phyloP scores from a whole-genome alignment of 176 grass and related monocot genomes.

The Carex parvula region DNA sequence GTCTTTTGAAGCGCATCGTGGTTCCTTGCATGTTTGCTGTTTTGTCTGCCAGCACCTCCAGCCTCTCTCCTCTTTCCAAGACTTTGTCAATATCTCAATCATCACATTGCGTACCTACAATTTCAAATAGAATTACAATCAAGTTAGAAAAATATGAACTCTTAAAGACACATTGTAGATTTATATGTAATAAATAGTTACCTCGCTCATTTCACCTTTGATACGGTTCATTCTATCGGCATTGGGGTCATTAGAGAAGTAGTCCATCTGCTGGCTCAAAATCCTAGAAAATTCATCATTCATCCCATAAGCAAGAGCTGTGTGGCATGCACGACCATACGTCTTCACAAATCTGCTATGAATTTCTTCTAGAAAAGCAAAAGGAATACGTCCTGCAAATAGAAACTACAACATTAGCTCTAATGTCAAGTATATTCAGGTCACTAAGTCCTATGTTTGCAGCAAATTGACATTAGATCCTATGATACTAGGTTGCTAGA shows the following conservation, averaged over 20 bases:
- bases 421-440: constrained; percentile 7
- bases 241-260: constrained; percentile 92
- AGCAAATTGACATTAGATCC: constrained; percentile 3
- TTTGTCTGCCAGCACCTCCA: constrained; percentile 91
- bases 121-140: constrained; percentile 1
- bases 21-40: constrained; percentile 92
- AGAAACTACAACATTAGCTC: neutral
- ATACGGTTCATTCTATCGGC: constrained; percentile 92
- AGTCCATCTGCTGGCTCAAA: constrained; percentile 85
- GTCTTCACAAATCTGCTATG: constrained; percentile 91
- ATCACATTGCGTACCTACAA: constrained; percentile 92
- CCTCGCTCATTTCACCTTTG: constrained; percentile 93
- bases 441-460: neutral
- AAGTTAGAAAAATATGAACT: neutral
- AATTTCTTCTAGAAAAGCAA: constrained; percentile 92
- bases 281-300: constrained; percentile 98
- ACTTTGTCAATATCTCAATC: constrained; percentile 99
- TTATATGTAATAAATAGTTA: constrained; percentile 15
- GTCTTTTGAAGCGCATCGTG: constrained; percentile 80
- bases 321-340: constrained; percentile 78
- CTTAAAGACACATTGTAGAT: neutral
- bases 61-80: constrained; percentile 88
- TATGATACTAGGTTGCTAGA: neutral
- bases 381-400: constrained; percentile 74
- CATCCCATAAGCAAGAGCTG: constrained; percentile 83